Evolutionary conservation across 2,329 filamentous ascomycete genomes (phyloP).

Genomic region (Ophiostoma sp.): DNA sequence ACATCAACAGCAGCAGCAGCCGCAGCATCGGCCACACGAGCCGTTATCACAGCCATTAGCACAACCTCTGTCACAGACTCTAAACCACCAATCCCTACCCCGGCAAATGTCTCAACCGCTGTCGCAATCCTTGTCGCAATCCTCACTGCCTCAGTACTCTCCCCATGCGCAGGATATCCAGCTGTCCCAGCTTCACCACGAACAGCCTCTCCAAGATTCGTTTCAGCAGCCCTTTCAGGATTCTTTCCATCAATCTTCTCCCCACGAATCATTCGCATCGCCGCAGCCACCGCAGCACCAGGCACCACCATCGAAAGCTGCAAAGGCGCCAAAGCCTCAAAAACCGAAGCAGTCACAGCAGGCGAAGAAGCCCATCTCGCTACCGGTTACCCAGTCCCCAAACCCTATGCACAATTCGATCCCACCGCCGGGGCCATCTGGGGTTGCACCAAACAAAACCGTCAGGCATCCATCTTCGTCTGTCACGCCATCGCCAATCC

Average conservation of each 20-base stretch:
- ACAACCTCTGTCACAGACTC: constrained; percentile 12
- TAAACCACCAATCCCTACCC: constrained; percentile 4
- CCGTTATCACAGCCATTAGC: constrained; percentile 30
- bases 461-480: constrained; percentile 15
- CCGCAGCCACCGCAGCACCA: constrained; percentile 11
- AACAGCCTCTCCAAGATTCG: constrained; percentile 6
- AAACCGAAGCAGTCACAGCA: constrained; percentile 21
- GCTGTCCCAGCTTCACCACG: not conserved
- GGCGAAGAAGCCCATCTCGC: constrained; percentile 22
- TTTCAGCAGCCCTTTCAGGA: constrained; percentile 25
- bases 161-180: constrained; percentile 17
- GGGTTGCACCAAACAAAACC: not conserved
- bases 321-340: constrained; percentile 22
- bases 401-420: constrained; percentile 21
- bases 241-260: not conserved
- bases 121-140: constrained; percentile 8
- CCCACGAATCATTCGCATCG: constrained; percentile 8
- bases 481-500: constrained; percentile 23
- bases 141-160: constrained; percentile 15
- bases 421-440: constrained; percentile 18
- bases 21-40: constrained; percentile 8
- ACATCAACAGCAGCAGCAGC: constrained; percentile 26
- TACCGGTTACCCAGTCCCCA: constrained; percentile 19
- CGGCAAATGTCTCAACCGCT: constrained; percentile 5
- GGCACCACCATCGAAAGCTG: constrained; percentile 13